These are phyloP conservation scores for Ascochyta rabiei DNA, from an alignment of 2,329 filamentous ascomycete genomes.

Conservation along the genomic window DNA sequence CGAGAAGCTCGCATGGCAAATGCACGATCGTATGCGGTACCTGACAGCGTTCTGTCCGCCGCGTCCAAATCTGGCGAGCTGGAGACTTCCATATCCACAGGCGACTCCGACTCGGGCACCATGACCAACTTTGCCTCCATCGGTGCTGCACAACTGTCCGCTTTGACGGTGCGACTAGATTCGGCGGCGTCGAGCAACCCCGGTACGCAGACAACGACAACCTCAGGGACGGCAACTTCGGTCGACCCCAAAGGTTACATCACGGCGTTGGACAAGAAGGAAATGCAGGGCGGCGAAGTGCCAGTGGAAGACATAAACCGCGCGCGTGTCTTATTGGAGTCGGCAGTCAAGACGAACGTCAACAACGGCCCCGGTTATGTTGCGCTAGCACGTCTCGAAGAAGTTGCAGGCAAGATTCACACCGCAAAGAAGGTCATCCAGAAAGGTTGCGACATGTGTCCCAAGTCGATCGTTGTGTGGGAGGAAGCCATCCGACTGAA, in stretches of 20 bases:
- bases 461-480: conserved; percentile 95
- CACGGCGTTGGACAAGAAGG: conserved; percentile 84
- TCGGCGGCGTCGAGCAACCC: conserved; percentile 77
- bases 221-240: conserved; percentile 80
- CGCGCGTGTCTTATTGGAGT: conserved; percentile 89
- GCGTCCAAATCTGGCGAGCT: conserved; percentile 81
- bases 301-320: conserved; percentile 90
- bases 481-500: conserved; percentile 94
- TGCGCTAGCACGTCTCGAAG: conserved; percentile 88
- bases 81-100: conserved; percentile 76
- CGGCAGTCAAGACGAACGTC: conserved; percentile 95
- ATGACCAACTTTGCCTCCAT: conserved; percentile 99
- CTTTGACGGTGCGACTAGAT: conserved; percentile 90
- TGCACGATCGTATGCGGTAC: conserved; percentile 85
- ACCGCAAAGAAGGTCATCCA: conserved; percentile 87
- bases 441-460: conserved; percentile 86
- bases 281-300: conserved; percentile 77
- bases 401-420: conserved; percentile 88
- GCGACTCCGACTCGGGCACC: conserved; percentile 76
- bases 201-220: conserved; percentile 65
- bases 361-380: conserved; percentile 96
- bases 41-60: conserved; percentile 90
- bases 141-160: conserved; percentile 93
- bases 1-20: conserved; percentile 77
- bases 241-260: conserved; percentile 97